Base-by-base conservation (phyloP, 2,329 filamentous ascomycete species). In the Calonectria henricotiae region DNA sequence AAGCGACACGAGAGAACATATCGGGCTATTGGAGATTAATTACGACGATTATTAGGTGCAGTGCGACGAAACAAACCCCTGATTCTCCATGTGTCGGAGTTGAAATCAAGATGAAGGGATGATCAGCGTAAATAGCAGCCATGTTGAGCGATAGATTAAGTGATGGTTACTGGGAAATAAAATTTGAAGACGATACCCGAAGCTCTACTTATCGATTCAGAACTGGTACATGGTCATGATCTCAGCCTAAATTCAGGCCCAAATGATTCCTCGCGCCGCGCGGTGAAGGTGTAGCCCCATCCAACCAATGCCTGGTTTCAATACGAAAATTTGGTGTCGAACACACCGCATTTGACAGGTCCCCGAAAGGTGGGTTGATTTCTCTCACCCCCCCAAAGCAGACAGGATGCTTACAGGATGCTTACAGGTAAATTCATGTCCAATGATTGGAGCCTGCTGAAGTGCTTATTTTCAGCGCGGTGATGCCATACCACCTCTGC, bases 1-100 rank as follows among this genome's bases (percentile, higher is more conserved):
- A 75, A 32, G 79, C 80, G 39, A 74, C 39, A 2, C 73, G 58
- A 55, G 74, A 71, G 58, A 79, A 79, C 35, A 76, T 66, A 72
- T 82, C 79, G 5, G 75, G 71, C 79, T 82, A 15, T 5, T 27
- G 13, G 5, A 30, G 1, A 5, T 15, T 41, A 13, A 25, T 60
- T 41, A 63, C 43, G 5, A 65, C 13, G 2, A 20, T 0, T 13
- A n/a, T 13, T 7, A 13, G 7, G 17, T 12, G 15, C 4, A 27
- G 4, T 1, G 1, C 4, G 25, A 13, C 2, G 9, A 9, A 15
- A 15, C 60, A 35, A 8, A 71, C 69, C 17, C 65, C 44, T 60
- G 41, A 13, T 32, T 64, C 60, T 37, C 51, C 20, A 12, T 35
- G n/a, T 15, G 30, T 54, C 3, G 69, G 69, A 27, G 69, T 71